Percentiles rank a stretch among this genome's conserved stretches.
Evolutionary conservation across 495 filamentous ascomycete genomes (phyloP).

Genomic region (Xylaria venustula): DNA sequence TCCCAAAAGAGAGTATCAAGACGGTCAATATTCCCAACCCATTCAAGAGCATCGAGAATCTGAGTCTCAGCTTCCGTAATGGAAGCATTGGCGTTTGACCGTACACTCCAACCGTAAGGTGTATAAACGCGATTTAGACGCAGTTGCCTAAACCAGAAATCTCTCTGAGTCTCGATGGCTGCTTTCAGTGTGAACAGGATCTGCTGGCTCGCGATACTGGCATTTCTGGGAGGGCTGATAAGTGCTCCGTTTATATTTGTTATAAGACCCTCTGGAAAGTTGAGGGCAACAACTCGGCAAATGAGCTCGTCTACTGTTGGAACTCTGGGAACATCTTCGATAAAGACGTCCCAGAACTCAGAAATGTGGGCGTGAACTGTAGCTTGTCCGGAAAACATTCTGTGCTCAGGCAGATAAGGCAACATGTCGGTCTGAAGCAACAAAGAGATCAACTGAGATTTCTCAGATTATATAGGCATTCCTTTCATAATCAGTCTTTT

Average conservation of each 20-base stretch:
- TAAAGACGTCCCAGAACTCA: slow-evolving; percentile 4
- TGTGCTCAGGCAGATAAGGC: no score
- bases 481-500: no score
- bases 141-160: background rate
- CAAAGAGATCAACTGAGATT: no score
- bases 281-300: background rate
- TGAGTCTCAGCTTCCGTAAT: background rate
- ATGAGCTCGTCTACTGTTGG: slow-evolving; percentile 5
- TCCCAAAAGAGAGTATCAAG: background rate
- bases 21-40: background rate
- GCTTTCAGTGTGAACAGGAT: background rate
- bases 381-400: no score
- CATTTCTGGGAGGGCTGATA: background rate
- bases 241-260: background rate
- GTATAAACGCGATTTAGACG: background rate
- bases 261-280: background rate
- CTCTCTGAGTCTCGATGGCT: background rate
- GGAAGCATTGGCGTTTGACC: background rate
- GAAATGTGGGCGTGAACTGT: background rate
- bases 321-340: background rate
- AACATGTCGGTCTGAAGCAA: no score
- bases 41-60: background rate
- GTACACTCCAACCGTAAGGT: background rate
- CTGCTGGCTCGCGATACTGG: background rate
- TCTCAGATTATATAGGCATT: no score